phyloP scores from a whole-genome alignment of 2,329 filamentous ascomycete species.

The Piedraia hortae region DNA sequence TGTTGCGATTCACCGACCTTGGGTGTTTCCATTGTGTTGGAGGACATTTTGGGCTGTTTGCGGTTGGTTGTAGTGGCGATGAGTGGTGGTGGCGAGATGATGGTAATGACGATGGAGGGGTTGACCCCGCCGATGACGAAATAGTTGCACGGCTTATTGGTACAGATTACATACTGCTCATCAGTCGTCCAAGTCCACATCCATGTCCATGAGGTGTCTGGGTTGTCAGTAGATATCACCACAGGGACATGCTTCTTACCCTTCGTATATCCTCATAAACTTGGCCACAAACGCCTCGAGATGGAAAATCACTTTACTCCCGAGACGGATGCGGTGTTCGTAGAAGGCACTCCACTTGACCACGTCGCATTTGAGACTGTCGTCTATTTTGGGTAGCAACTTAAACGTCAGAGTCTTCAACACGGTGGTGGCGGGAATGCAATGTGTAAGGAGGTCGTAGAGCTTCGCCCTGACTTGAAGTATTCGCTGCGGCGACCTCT shows the following conservation, averaged over 20 bases:
- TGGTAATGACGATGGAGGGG: too few relatives aligned
- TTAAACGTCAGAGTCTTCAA: slow-evolving; percentile 90
- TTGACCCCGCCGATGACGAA: too few relatives aligned
- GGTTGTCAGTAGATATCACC: slow-evolving; percentile 3
- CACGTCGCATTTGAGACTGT: slow-evolving; percentile 69
- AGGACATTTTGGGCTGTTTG: slow-evolving; percentile 19
- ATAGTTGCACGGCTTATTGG: too few relatives aligned
- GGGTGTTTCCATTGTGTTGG: slow-evolving; percentile 29
- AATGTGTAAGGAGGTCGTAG: slow-evolving; percentile 93
- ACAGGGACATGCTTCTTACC: too few relatives aligned
- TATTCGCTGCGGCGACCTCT: slow-evolving; percentile 73
- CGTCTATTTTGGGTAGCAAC: slow-evolving; percentile 63
- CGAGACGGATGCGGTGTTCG: slow-evolving; percentile 77
- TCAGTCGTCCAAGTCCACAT: slow-evolving; percentile 21
- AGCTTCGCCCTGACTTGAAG: slow-evolving; percentile 71
- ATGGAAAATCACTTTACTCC: slow-evolving; percentile 84
- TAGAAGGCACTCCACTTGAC: slow-evolving; percentile 94
- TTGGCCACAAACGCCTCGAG: slow-evolving; percentile 95
- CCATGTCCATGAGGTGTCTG: slow-evolving; percentile 51
- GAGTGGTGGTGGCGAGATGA: too few relatives aligned
- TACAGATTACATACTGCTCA: background rate
- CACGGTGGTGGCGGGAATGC: slow-evolving; percentile 82
- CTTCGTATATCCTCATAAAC: slow-evolving; percentile 89
- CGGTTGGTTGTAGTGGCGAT: too few relatives aligned
- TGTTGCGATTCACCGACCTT: slow-evolving; percentile 24